Base-by-base conservation (phyloP, 257 asterid genomes). In the Solanum chilense region DNA sequence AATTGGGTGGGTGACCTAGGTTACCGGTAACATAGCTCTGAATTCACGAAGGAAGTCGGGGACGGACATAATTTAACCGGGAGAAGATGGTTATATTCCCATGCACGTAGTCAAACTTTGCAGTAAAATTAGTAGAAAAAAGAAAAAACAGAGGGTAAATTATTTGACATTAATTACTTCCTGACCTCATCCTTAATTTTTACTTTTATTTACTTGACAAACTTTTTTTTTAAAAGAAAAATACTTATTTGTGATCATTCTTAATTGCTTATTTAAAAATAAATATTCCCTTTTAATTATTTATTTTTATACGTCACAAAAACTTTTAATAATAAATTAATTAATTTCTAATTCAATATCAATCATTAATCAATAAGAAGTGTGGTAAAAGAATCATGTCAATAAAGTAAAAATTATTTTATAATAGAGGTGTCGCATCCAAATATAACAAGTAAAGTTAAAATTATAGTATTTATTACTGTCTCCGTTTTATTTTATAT, bases 41-140 rank as follows among this genome's bases (percentile, higher is more conserved):
- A 87, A 68, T 68, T 70, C 42, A 29, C 27, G 29, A 45, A 78
- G 58, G 2, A 21, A 20, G 66, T 20, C 66, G 6, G 27, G 56
- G 37, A 58, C n/a, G 12, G 56, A 89, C 90, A 89, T 87, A 86
- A 90, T 89, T 91, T 86, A 88, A 85, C 92, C 91, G 89, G 88
- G 92, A 88, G 90, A 82, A 86, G 68, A 64, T 85, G 73, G 68
- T 56, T 18, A 12, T 11, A 68, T 66, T 87, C 41, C 82, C 76
- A 74, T 44, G 21, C 41, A 64, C 71, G 82, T 73, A 83, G 87
- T 52, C 81, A 41, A 87, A 5, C 13, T 27, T 7, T 62, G 78
- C 86, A 84, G 87, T 84, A 66, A 39, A 75, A 42, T 83, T 0
- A 37, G 11, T 20, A 9, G 35, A 23, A 21, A 60, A 39, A 21